Evolutionary conservation across 768 basidiomycete genomes (phyloP).

Genomic region (Chlorophyllum brunneum): DNA sequence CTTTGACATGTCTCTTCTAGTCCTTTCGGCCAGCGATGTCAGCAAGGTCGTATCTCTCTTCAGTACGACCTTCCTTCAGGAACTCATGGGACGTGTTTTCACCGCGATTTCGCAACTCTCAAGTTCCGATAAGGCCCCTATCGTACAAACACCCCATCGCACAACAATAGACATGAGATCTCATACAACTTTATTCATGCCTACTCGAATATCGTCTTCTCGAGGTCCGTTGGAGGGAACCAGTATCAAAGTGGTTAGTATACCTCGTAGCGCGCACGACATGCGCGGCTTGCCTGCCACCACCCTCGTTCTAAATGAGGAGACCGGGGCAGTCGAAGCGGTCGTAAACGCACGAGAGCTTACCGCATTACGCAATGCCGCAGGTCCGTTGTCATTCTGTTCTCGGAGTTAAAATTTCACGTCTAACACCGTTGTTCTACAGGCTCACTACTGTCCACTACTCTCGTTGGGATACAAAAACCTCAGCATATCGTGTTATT

Average conservation of each 20-base stretch:
- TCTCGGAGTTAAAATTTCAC: not conserved
- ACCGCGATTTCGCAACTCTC: slow-evolving; percentile 28
- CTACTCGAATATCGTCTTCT: slow-evolving; percentile 41
- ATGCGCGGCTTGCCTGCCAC: slow-evolving; percentile 66
- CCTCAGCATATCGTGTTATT: slow-evolving; percentile 56
- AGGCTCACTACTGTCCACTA: slow-evolving; percentile 71
- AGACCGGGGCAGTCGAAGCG: slow-evolving; percentile 63
- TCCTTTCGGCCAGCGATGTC: slow-evolving; percentile 63
- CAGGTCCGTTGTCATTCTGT: slow-evolving; percentile 43
- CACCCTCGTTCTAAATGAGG: slow-evolving; percentile 73
- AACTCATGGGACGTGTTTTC: slow-evolving; percentile 60
- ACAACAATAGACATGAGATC: slow-evolving; percentile 46
- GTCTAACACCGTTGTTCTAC: not conserved
- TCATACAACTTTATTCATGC: slow-evolving; percentile 80
- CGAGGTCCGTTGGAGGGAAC: slow-evolving; percentile 36
- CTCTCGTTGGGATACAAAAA: slow-evolving; percentile 37
- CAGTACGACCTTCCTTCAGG: slow-evolving; percentile 40
- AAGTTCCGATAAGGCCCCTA: slow-evolving; percentile 13
- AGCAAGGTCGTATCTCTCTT: slow-evolving; percentile 42
- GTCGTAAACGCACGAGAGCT: slow-evolving; percentile 74
- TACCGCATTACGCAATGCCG: slow-evolving; percentile 81
- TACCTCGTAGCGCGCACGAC: slow-evolving; percentile 46
- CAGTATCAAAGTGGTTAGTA: slow-evolving; percentile 76
- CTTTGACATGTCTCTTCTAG: slow-evolving; percentile 44
- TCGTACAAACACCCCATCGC: slow-evolving; percentile 52